A percentile compares a stretch with the other conserved stretches of the same genome.
These are phyloP conservation scores for Rhizophagus clarus DNA, from an alignment of 192 early-diverging fungal genomes.

Conservation along the genomic window DNA sequence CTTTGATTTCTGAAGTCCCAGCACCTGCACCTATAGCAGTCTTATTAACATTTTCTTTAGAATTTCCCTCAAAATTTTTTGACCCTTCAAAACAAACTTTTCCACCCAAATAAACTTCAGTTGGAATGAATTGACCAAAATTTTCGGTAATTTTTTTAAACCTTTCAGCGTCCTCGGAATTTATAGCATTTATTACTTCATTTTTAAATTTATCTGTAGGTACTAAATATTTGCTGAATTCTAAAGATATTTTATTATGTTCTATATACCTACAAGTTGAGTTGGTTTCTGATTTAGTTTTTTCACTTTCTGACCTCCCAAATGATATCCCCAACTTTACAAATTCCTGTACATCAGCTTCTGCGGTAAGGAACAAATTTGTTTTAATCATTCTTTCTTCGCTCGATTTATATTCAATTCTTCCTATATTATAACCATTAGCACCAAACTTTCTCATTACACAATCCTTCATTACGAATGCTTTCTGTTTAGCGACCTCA, in stretches of 20 bases:
- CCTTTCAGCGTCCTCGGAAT: not conserved
- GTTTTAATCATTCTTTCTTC: not conserved
- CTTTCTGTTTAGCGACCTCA: not conserved
- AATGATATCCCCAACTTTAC: not conserved
- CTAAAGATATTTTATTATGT: not conserved
- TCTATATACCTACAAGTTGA: not conserved
- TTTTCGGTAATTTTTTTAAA: not conserved
- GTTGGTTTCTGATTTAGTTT: not conserved
- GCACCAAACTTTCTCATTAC: not conserved
- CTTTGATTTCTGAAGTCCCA: not conserved
- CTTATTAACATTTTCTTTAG: not conserved
- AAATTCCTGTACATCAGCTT: not conserved
- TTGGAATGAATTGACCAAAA: not conserved
- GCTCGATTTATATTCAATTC: not conserved
- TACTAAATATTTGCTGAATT: not conserved
- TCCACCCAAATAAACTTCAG: not conserved
- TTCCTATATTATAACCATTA: not conserved
- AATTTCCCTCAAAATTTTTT: not conserved
- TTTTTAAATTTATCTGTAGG: not conserved
- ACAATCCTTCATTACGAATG: not conserved
- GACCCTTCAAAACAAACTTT: not conserved
- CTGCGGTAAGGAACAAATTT: not conserved
- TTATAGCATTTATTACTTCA: not conserved
- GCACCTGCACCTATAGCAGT: not conserved
- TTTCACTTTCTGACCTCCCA: not conserved